phyloP scores from a whole-genome alignment of 768 basidiomycete species.

The Boletus coccyginus region DNA sequence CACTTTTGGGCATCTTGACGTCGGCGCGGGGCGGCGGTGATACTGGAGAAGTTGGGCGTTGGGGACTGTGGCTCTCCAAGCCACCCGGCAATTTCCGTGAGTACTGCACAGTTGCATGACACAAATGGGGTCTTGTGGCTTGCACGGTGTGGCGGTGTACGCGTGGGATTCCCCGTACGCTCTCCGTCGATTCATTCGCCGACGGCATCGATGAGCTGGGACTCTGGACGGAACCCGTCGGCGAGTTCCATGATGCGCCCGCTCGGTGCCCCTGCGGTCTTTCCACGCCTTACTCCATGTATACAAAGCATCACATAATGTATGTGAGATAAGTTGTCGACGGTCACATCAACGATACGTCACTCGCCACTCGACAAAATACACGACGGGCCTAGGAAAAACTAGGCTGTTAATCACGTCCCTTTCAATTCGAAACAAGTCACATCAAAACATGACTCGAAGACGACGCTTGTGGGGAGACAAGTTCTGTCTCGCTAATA shows the following conservation, averaged over 20 bases:
- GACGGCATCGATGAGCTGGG: neutral
- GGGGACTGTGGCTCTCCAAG: slow-evolving; percentile 17
- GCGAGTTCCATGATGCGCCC: neutral
- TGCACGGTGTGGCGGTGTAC: neutral
- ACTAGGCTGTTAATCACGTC: too few species aligned
- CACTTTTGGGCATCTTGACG: slow-evolving; percentile 46
- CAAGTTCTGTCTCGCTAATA: too few species aligned
- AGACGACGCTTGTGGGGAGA: too few species aligned
- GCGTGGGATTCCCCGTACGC: too few species aligned
- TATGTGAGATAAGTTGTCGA: neutral
- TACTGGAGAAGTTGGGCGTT: slow-evolving; percentile 19
- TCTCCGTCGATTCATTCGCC: neutral
- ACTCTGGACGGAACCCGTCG: neutral
- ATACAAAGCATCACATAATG: neutral
- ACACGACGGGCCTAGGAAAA: neutral
- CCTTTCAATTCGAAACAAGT: too few species aligned
- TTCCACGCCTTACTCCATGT: too few species aligned
- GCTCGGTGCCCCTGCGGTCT: neutral
- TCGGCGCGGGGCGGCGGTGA: slow-evolving; percentile 26
- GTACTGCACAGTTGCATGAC: slow-evolving; percentile 24
- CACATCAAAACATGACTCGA: too few species aligned
- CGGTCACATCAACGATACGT: too few species aligned
- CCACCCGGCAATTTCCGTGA: slow-evolving; percentile 35
- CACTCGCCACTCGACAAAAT: neutral
- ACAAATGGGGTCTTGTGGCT: slow-evolving; percentile 1